Evolutionary conservation across 345 rosid species (phyloP).

Genomic region (Citrus reticulata): DNA sequence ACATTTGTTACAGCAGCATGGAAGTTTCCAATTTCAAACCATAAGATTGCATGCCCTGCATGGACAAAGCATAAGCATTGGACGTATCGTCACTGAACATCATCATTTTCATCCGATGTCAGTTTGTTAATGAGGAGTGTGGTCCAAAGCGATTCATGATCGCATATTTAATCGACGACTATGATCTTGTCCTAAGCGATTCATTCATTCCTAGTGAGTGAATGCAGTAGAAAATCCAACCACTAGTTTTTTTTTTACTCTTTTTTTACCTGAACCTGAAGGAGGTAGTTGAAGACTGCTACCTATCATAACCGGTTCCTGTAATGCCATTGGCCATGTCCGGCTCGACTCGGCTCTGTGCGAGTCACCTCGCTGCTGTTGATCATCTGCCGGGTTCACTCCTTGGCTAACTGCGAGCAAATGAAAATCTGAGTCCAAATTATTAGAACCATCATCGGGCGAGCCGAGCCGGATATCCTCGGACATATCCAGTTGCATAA

Average conservation of each 20-base stretch:
- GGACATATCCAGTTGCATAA: slow-evolving; percentile 75
- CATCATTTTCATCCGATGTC: background rate
- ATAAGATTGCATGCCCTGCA: slow-evolving; percentile 14
- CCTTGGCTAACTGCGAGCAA: slow-evolving; percentile 28
- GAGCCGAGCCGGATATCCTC: slow-evolving; percentile 80
- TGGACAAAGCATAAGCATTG: background rate
- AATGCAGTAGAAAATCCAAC: background rate
- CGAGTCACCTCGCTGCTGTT: slow-evolving; percentile 33
- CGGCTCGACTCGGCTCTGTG: slow-evolving; percentile 44
- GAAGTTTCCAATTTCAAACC: background rate
- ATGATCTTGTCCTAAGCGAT: background rate
- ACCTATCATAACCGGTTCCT: slow-evolving; percentile 16
- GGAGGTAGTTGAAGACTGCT: slow-evolving; percentile 24
- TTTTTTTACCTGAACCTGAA: slow-evolving; percentile 49
- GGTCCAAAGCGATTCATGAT: background rate
- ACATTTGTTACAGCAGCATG: background rate
- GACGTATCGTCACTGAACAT: background rate
- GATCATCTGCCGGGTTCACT: slow-evolving; percentile 16
- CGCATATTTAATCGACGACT: background rate
- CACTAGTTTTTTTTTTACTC: background rate
- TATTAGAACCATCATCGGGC: slow-evolving; percentile 71
- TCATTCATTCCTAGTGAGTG: background rate
- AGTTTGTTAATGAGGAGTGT: background rate
- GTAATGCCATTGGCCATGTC: slow-evolving; percentile 44
- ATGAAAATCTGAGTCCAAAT: slow-evolving; percentile 56